Base-by-base conservation (phyloP, 257 asterid species). In the Solanum raphanifolium region DNA sequence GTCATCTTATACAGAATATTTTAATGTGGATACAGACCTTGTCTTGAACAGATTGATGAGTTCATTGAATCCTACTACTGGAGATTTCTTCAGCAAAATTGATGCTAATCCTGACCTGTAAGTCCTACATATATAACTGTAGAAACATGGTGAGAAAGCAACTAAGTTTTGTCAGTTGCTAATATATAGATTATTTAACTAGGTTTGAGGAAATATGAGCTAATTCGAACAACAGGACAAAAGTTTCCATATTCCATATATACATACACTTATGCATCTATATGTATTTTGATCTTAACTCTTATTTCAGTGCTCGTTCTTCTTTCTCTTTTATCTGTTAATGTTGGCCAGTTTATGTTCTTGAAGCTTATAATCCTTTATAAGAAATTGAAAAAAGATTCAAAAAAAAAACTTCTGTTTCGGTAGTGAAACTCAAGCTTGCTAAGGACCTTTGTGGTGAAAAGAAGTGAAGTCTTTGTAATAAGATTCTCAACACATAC, bases 51-150 rank as follows among this genome's bases (percentile, higher is more conserved):
- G 99, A 94, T 86, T 97, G 95, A 73, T 95, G 86, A 95, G 98
- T 91, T 94, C 98, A 69, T 90, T 97, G 89, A 92, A 92, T 93
- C 99, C 99, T 75, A 87, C 89, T 8, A 91, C 89, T 76, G 99
- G 98, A 91, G 99, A 97, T 91, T 97, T 97, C 90, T 90, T 92
- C 92, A 90, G 90, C 93, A 97, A 95, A 90, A 97, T 95, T 87
- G 98, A 95, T 91, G 98, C 98, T 76, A 95, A 97, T 88, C 99
- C 99, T 73, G 98, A 97, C 91, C 95, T 97, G 99, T 97, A 93
- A 97, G 99, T 95, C 36, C 69, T 82, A 31, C 86, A 10, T 18
- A 16, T 82, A 48, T 82, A 11, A 82, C 38, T 82, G 69, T 82
- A 48, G 69, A 76, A 76, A 76, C n/a, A 23, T 38, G 58, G 34